phyloP scores from a whole-genome alignment of 305 asterid species.

The Salvia sclarea region DNA sequence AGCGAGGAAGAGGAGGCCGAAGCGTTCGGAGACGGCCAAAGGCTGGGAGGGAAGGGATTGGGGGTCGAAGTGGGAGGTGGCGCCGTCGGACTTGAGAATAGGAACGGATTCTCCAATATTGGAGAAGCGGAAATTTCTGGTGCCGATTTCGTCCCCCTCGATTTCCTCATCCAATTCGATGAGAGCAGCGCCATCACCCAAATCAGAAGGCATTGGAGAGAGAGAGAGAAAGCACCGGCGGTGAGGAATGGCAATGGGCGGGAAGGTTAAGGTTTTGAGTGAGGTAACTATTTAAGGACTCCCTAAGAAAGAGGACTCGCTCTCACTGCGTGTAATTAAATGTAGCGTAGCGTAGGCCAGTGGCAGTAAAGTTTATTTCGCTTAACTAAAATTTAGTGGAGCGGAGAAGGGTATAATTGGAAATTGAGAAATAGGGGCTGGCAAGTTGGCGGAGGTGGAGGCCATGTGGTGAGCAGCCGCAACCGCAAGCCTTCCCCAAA shows the following conservation, averaged over 20 bases:
- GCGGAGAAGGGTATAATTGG: not conserved
- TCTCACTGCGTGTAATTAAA: too few relatives aligned
- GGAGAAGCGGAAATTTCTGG: constrained; percentile 64
- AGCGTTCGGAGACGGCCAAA: constrained; percentile 71
- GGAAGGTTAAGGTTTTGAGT: constrained; percentile 35
- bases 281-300: too few relatives aligned
- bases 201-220: constrained; percentile 31
- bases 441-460: constrained; percentile 15
- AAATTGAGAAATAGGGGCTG: not conserved
- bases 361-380: not conserved
- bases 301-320: too few relatives aligned
- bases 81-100: constrained; percentile 32
- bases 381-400: not conserved
- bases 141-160: constrained; percentile 58
- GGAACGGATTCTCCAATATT: constrained; percentile 67
- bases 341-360: not conserved
- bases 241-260: constrained; percentile 19
- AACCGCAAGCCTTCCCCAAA: constrained; percentile 10
- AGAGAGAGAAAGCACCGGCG: not conserved
- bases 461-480: constrained; percentile 10
- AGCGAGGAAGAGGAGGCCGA: constrained; percentile 72
- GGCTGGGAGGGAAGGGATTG: constrained; percentile 66
- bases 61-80: constrained; percentile 47
- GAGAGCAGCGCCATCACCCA: constrained; percentile 26
- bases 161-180: constrained; percentile 60